Conservation (phyloP, 495 filamentous ascomycete species). For the Tuber brumale region DNA sequence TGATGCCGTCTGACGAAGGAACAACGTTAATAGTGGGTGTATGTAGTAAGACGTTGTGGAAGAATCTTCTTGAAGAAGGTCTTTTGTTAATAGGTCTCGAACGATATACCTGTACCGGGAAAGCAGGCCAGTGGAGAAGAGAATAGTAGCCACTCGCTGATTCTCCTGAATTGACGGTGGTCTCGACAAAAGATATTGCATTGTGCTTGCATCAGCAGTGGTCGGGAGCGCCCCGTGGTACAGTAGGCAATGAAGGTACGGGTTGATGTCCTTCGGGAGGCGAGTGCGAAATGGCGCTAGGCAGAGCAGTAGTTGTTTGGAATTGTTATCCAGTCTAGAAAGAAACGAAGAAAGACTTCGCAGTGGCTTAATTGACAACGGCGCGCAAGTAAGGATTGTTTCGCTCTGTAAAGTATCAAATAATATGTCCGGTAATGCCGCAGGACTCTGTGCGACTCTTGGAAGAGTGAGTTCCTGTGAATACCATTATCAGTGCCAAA, state of each 20-base stretch:
- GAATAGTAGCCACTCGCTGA: slow-evolving; percentile 9
- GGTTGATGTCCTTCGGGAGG: slow-evolving; percentile 25
- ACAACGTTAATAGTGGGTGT: slow-evolving; percentile 25
- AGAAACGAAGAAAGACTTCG: slow-evolving; percentile 12
- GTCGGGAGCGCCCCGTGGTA: slow-evolving; percentile 18
- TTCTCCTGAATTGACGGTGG: slow-evolving; percentile 9
- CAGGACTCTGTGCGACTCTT: neutral
- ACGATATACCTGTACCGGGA: slow-evolving; percentile 19
- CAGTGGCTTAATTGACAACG: slow-evolving; percentile 14
- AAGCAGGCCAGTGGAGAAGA: slow-evolving; percentile 18
- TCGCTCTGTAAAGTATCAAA: slow-evolving; percentile 24
- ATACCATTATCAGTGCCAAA: neutral
- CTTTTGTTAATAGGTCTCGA: slow-evolving; percentile 17
- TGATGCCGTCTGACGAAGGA: slow-evolving; percentile 11
- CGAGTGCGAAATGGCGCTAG: slow-evolving; percentile 24
- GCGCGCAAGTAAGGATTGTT: neutral
- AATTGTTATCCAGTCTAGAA: slow-evolving; percentile 15
- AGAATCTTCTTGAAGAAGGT: slow-evolving; percentile 20
- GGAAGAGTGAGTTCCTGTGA: slow-evolving; percentile 19
- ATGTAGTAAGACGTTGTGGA: slow-evolving; percentile 15
- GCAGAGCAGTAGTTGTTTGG: slow-evolving; percentile 20
- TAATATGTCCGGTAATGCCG: slow-evolving; percentile 1
- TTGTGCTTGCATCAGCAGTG: slow-evolving; percentile 5
- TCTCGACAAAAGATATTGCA: neutral
- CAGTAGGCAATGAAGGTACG: slow-evolving; percentile 19